phyloP scores from a whole-genome alignment of 352 stramenopile genomes.

The Phytophthora idaei region DNA sequence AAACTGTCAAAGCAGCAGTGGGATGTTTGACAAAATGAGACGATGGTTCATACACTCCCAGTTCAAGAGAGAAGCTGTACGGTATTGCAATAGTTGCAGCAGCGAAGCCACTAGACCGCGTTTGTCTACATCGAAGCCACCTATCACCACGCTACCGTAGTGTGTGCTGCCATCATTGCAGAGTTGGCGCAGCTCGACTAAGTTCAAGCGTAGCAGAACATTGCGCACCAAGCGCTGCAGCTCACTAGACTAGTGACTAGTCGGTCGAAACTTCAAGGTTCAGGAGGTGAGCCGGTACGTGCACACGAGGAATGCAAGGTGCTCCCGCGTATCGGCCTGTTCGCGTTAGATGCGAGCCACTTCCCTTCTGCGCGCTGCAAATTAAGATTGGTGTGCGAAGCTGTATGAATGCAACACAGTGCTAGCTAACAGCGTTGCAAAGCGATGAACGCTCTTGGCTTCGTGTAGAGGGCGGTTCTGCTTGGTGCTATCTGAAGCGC shows the following conservation, averaged over 20 bases:
- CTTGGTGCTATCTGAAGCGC: conserved; percentile 24
- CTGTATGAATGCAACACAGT: too few species aligned
- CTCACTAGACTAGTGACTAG: conserved; percentile 1
- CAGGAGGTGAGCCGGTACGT: conserved; percentile 25
- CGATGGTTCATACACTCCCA: too few species aligned
- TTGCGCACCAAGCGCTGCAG: conserved; percentile 26
- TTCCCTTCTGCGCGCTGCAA: too few species aligned
- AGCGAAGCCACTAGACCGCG: too few species aligned
- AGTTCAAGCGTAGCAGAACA: conserved; percentile 9
- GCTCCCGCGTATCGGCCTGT: not conserved
- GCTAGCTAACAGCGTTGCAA: not conserved
- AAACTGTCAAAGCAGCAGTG: conserved; percentile 15
- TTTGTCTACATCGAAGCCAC: not conserved
- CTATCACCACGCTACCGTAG: too few species aligned
- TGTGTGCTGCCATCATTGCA: not conserved
- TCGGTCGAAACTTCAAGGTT: conserved; percentile 26
- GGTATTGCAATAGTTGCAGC: too few species aligned
- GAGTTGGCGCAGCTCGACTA: not conserved
- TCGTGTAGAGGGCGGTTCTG: not conserved
- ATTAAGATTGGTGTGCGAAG: too few species aligned
- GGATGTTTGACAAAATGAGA: too few species aligned
- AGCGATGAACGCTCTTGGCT: not conserved
- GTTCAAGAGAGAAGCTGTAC: too few species aligned
- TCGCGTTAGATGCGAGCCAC: too few species aligned
- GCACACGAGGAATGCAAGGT: conserved; percentile 20